Conservation (phyloP, 768 basidiomycete species). For the Sarcodon sp. region DNA sequence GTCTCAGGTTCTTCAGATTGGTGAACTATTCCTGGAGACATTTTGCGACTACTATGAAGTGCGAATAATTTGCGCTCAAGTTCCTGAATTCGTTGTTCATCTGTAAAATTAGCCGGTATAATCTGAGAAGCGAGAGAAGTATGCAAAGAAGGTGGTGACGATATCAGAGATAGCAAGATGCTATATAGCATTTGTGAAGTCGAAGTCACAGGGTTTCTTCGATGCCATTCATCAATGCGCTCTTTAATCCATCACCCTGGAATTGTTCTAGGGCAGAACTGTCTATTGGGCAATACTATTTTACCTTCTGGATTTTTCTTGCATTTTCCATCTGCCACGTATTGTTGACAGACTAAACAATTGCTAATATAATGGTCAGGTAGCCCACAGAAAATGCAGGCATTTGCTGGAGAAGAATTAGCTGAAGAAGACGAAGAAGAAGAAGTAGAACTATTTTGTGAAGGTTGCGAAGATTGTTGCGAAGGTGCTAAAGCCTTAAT, state of each 20-base stretch:
- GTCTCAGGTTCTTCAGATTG: too few relatives aligned
- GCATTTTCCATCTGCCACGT: conserved; percentile 6
- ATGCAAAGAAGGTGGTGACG: too few relatives aligned
- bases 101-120: too few relatives aligned
- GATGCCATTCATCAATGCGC: too few relatives aligned
- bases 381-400: conserved; percentile 12
- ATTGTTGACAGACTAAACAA: conserved; percentile 9
- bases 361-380: conserved; percentile 11
- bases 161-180: too few relatives aligned
- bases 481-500: not conserved
- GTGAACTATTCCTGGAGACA: too few relatives aligned
- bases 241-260: not conserved
- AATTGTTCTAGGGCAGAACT: conserved; percentile 10
- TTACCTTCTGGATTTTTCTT: conserved; percentile 12
- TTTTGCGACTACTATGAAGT: too few relatives aligned
- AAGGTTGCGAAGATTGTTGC: not conserved
- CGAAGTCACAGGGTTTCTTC: too few relatives aligned
- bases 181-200: too few relatives aligned
- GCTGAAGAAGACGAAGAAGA: not conserved
- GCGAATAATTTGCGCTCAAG: too few relatives aligned
- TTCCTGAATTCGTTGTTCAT: too few relatives aligned
- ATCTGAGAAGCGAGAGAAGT: too few relatives aligned
- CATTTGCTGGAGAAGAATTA: not conserved
- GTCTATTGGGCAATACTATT: conserved; percentile 13
- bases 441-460: not conserved